Base-by-base conservation (phyloP, 768 basidiomycete species). In the Candolleomyces aberdarensis region DNA sequence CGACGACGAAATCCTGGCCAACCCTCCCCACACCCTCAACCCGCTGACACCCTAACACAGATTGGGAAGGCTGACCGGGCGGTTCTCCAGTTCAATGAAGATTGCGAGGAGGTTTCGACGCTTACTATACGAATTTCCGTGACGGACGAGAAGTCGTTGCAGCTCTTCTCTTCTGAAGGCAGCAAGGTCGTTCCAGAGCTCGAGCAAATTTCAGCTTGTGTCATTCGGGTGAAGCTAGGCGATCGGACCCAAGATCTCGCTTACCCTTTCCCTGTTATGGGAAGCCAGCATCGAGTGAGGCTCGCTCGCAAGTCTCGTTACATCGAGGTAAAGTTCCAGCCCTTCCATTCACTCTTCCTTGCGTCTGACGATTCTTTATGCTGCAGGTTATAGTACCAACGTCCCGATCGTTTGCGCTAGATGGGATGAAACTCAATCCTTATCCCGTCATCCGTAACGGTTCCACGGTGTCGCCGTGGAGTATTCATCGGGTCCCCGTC, bases 231-330 rank as follows among this genome's bases (percentile, higher is more conserved):
- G 10, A 46, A 31, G 0, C 15, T 66, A 6, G 63, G 44, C 9
- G 58, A 57, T 10, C 41, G 44, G 26, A 26, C 26, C n/a, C 64
- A 63, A 40, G 59, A 58, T 17, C 15, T 65, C 7, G 55, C 31
- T 15, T 63, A 26, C 32, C 64, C 64, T n/a, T 65, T 63, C 57
- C 64, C 62, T 19, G 59, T 65, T 11, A 51, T 48, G 5, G 61
- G 56, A n/a, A 56, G 32, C 19, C n/a, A 31, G 13, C 43, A 55
- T 48, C 58, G 62, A 9, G 64, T 79, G 10, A 76, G 83, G 5
- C 64, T 86, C 39, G 85, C 85, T 9, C 76, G 85, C 43, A 84
- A 82, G 63, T 86, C 84, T 1, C 74, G 68, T 29, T 87, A 82
- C 59, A 70, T 86, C 6, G 77, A 80, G 67, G 75, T 77, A 36